Percentiles rank a stretch among this genome's conserved stretches.
These are phyloP conservation scores for Camellia sinensis DNA, from an alignment of 148 eudicot species.

Conservation along the genomic window DNA sequence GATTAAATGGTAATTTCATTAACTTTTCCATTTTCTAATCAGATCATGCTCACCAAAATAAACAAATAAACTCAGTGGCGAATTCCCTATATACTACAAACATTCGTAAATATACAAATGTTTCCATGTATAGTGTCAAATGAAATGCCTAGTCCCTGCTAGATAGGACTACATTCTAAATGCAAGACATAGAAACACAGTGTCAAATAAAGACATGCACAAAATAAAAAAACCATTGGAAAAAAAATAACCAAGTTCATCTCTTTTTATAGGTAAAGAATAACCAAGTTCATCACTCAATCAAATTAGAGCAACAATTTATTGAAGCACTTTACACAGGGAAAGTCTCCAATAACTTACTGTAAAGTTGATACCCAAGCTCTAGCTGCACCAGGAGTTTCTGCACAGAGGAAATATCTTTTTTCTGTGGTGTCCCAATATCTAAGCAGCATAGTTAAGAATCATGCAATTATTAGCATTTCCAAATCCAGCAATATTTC, in stretches of 20 bases:
- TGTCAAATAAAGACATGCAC: neutral
- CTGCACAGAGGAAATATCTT: conserved; percentile 98
- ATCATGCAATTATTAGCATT: conserved; percentile 4
- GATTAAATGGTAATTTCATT: neutral
- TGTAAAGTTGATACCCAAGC: conserved; percentile 96
- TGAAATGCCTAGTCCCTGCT: neutral
- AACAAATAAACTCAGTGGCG: neutral
- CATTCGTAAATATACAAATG: neutral
- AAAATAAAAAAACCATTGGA: neutral
- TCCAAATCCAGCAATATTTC: neutral
- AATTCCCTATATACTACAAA: neutral
- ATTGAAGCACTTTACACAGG: conserved; percentile 3
- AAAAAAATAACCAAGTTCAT: neutral
- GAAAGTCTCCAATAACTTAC: conserved; percentile 52
- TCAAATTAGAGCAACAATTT: neutral
- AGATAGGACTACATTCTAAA: neutral
- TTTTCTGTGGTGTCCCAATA: conserved; percentile 96
- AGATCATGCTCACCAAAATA: neutral
- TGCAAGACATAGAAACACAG: neutral
- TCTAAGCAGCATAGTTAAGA: conserved; percentile 62
- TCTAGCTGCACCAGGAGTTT: conserved; percentile 95
- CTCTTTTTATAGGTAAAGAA: neutral
- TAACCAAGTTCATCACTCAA: neutral
- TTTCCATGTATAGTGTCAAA: neutral
- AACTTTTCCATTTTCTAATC: neutral